Percentiles rank a stretch among this genome's conserved stretches.
These are phyloP conservation scores for Hirsutella thompsonii DNA, from an alignment of 2,329 filamentous ascomycete species.

Conservation along the genomic window DNA sequence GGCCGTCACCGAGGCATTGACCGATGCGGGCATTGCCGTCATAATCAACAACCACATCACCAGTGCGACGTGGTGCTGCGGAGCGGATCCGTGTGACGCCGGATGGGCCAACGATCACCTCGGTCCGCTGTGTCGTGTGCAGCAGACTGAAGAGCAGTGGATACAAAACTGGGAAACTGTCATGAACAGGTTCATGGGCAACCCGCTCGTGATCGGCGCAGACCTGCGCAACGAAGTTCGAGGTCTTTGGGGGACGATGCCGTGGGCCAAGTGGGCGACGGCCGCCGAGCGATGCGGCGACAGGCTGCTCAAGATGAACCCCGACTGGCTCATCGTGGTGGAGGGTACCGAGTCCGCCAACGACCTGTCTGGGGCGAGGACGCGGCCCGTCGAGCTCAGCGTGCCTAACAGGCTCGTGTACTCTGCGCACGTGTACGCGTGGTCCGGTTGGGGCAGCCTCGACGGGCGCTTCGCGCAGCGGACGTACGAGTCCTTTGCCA, in stretches of 20 bases:
- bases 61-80: conserved; percentile 55
- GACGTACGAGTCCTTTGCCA: conserved; percentile 47
- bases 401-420: conserved; percentile 47
- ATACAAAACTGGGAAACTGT: conserved; percentile 53
- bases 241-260: conserved; percentile 56
- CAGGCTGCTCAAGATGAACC: conserved; percentile 43
- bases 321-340: conserved; percentile 54
- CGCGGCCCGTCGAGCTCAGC: conserved; percentile 44
- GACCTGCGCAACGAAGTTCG: conserved; percentile 59
- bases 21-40: conserved; percentile 48
- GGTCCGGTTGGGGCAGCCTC: conserved; percentile 55
- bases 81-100: conserved; percentile 53
- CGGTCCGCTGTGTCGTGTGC: conserved; percentile 43
- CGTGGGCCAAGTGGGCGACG: conserved; percentile 49
- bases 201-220: conserved; percentile 50
- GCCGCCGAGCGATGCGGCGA: conserved; percentile 53
- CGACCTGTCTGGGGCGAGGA: conserved; percentile 42
- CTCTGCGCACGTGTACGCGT: conserved; percentile 55
- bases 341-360: conserved; percentile 57
- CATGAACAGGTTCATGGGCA: conserved; percentile 44
- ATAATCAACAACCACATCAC: conserved; percentile 63
- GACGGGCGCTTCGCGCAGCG: conserved; percentile 48
- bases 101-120: conserved; percentile 55
- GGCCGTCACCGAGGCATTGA: conserved; percentile 45
- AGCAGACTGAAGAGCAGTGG: conserved; percentile 53